These are phyloP conservation scores for Heliamphora exappendiculata DNA, from an alignment of 148 eudicot genomes.

Conservation along the genomic window DNA sequence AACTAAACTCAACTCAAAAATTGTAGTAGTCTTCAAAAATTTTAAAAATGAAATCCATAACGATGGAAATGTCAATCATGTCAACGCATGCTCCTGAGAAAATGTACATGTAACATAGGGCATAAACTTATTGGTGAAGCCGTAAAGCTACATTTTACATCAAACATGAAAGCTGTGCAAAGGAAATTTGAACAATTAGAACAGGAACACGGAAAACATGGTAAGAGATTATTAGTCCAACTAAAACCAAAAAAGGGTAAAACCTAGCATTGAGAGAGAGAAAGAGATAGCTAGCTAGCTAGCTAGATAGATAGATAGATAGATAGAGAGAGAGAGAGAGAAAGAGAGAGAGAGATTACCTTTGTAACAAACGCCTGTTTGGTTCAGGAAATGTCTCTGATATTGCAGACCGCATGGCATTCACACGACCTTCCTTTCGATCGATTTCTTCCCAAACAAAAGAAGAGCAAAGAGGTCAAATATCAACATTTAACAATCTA, in stretches of 20 bases:
- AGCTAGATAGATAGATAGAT: too few species aligned
- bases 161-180: not conserved
- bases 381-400: conserved; percentile 95
- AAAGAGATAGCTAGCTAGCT: too few species aligned
- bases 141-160: too few species aligned
- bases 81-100: too few species aligned
- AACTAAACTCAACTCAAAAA: too few species aligned
- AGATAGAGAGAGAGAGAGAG: conserved; percentile 5
- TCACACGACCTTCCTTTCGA: conserved; percentile 72
- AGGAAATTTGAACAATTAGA: not conserved
- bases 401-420: conserved; percentile 81
- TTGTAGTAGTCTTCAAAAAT: too few species aligned
- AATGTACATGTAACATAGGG: too few species aligned
- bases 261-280: not conserved
- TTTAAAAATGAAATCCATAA: too few species aligned
- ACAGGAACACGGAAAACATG: not conserved
- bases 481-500: not conserved
- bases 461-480: conserved; percentile 17
- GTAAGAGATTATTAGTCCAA: not conserved
- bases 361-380: conserved; percentile 86
- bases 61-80: too few species aligned
- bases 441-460: conserved; percentile 51
- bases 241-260: not conserved
- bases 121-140: too few species aligned
- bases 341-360: conserved; percentile 32